Evolutionary conservation across 2,329 filamentous ascomycete species (phyloP), one percentile per base, ranked within the genome.

Genomic region (Arachnomyces sp.): DNA sequence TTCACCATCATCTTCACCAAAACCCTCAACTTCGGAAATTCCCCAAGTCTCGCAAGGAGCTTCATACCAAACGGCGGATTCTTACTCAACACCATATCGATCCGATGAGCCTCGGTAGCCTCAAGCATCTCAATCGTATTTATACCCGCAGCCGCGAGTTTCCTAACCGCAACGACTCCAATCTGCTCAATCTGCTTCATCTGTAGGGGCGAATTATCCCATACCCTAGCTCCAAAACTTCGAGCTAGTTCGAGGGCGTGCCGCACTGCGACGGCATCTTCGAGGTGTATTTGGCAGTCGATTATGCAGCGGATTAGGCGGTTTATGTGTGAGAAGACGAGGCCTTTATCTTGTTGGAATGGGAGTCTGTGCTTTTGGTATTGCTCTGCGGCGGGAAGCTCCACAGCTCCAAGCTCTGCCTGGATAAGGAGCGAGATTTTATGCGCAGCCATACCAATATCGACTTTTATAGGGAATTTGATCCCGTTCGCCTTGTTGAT

Each of bases 21-120:
- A 2, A 82, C 66, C 25, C 72, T 66, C 43, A 81, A 63, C 47
- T 76, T 77, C 0, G 92, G 92, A 51, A 95, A 96, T 0, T 72
- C 70, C 1, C 73, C 74, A 7, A 92, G 61, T 14, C 70, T 68
- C 9, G 78, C 75, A 11, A 84, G 65, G 31, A 93, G 56, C 31
- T 81, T 81, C 33, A 76, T 72, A 0, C 90, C 92, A 55, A 84
- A 94, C 0, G 90, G 87, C 0, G 88, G 85, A 49, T 94, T 87
- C 39, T 82, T 81, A 47, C 79, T 82, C 34, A 94, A 60, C 16
- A 87, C 65, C 35, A 79, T 74, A 52, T 96, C 90, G 38, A 98
- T 85, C 17, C 78, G 74, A 39, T 79, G 74, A 17, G 81, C 70
- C 28, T 90, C 81, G 11, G 78, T 71, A 5, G 60, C 63, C 12